Evolutionary conservation across 148 eudicot genomes (phyloP).

Genomic region (Diospyros lotus): DNA sequence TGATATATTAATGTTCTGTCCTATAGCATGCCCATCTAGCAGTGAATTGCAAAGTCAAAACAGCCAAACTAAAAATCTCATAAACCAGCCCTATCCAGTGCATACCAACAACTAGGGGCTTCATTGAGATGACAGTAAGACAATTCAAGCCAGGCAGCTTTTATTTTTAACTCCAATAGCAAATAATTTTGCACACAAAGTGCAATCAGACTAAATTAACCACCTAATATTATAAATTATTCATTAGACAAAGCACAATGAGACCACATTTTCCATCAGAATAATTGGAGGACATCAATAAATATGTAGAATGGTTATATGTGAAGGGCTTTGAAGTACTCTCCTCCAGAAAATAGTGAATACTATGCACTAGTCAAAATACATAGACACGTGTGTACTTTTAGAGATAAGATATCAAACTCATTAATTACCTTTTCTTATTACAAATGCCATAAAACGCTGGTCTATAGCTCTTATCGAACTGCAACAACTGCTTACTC

Average conservation of each 20-base stretch:
- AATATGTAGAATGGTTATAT: too few relatives aligned
- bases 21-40: background rate
- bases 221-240: background rate
- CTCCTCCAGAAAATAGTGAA: too few relatives aligned
- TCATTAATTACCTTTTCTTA: conserved; percentile 54
- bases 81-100: background rate
- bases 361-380: too few relatives aligned
- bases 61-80: background rate
- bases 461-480: conserved; percentile 86
- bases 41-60: background rate
- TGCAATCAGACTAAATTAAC: background rate
- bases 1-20: background rate
- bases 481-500: conserved; percentile 73
- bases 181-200: background rate
- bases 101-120: background rate
- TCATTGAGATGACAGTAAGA: background rate
- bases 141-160: background rate
- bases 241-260: background rate
- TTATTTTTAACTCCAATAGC: background rate
- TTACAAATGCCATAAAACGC: conserved; percentile 95
- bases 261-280: background rate
- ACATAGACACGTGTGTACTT: too few relatives aligned
- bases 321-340: too few relatives aligned
- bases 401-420: too few relatives aligned
- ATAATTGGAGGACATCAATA: too few relatives aligned